Conservation (phyloP, 2,329 filamentous ascomycete genomes). For the Fusarium drepaniforme region DNA sequence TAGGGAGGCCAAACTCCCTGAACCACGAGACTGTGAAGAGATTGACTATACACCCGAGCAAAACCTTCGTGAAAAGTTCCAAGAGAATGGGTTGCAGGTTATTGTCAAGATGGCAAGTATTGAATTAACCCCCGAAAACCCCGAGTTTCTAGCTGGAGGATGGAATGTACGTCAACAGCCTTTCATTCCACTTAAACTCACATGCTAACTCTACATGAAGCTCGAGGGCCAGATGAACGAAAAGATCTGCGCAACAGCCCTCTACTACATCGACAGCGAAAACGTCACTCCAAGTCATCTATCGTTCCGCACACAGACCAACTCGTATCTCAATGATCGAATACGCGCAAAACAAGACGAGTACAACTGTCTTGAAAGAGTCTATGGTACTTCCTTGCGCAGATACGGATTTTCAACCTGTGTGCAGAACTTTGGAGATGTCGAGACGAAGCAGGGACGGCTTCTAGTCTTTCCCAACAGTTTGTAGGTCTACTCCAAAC, state of each 20-base stretch:
- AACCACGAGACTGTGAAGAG: neutral
- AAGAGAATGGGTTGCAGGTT: neutral
- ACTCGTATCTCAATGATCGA: neutral
- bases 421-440: conserved; percentile 1
- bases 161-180: neutral
- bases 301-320: neutral
- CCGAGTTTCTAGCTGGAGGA: neutral
- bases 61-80: neutral
- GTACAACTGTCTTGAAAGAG: neutral
- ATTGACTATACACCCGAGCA: neutral
- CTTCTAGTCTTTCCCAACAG: conserved; percentile 6
- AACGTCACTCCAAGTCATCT: conserved; percentile 6
- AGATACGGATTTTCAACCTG: neutral
- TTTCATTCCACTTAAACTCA: too few relatives aligned
- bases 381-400: neutral
- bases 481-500: neutral
- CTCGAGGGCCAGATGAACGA: conserved; percentile 13
- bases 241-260: neutral
- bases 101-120: conserved; percentile 17
- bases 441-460: neutral
- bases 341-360: neutral
- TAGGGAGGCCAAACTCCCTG: neutral
- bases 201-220: neutral
- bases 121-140: neutral
- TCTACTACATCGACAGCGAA: neutral